Evolutionary conservation across 805 yeast genomes (phyloP), one percentile per base, ranked within the genome.

Genomic region (Candida pseudoglaebosa): DNA sequence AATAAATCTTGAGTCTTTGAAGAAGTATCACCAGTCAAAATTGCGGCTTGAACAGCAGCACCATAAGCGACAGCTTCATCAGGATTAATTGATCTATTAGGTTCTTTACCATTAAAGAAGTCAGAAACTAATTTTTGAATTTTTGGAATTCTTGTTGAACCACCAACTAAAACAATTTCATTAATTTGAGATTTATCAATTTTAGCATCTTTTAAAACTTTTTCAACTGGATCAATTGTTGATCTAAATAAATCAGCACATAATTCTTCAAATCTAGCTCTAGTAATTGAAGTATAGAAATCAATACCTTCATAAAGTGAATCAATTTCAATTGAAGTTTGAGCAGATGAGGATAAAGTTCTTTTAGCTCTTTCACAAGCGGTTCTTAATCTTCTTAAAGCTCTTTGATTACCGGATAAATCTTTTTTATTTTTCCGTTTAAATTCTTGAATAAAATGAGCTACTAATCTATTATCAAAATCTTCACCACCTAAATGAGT

Each of bases 21-120:
- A 17, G 70, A 65, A 38, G 68, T 62, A 44, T 90, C 96, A 67
- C 98, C 98, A 40, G 95, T 81, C 50, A 91, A 74, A 53, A 91
- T 95, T 75, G 98, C 98, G 42, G 96, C 98, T 75, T 91, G 99
- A 48, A 91, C 97, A 48, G 99, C 97, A 45, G 98, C 98, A 79
- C 99, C 99, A 57, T 82, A 91, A 32, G 98, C 99, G 59, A 91
- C 98, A 64, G 99, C 99, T 77, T 91, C 99, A 73, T 91, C 99
- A 48, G 99, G 98, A 76, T 91, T 91, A 60, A 91, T 91, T 57
- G 96, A 91, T 79, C 90, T 91, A 52, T 95, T 87, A 50, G 95
- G 91, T 71, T 89, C 89, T 78, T 93, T 91, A 57, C 96, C 96
- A 59, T 84, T 81, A 62, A 91, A 91, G 78, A 70, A 89, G 49